A percentile compares a stretch with the other conserved stretches of the same genome.
Conservation (phyloP, 106 monocot species). For the Amphibolis antarctica region DNA sequence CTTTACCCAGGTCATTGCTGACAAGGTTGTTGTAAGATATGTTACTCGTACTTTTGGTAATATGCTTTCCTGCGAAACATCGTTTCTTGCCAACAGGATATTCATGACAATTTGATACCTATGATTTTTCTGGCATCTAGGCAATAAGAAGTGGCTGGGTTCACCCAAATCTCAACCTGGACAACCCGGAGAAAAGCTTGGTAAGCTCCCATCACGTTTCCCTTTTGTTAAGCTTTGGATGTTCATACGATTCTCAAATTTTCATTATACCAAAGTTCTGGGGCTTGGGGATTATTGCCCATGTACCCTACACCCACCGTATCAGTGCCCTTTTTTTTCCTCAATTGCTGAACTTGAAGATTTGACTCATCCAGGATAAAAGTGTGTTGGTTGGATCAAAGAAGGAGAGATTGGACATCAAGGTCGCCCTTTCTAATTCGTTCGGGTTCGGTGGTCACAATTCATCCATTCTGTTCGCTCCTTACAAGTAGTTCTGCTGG, state of each 20-base stretch:
- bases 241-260: too few relatives aligned
- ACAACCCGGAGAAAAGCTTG: constrained; percentile 78
- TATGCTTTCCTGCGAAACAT: too few relatives aligned
- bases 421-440: constrained; percentile 71
- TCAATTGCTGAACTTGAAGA: too few relatives aligned
- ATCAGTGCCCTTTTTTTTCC: too few relatives aligned
- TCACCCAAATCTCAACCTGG: constrained; percentile 94
- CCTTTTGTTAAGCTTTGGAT: not conserved
- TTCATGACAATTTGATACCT: not conserved
- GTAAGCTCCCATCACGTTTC: constrained; percentile 23
- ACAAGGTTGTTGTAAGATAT: too few relatives aligned
- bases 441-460: constrained; percentile 90
- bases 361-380: constrained; percentile 24
- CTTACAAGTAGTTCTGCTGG: constrained; percentile 15
- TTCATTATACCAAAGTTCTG: too few relatives aligned
- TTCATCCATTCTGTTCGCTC: constrained; percentile 62
- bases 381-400: constrained; percentile 42
- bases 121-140: constrained; percentile 25
- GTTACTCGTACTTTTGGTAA: too few relatives aligned
- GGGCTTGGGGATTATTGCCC: too few relatives aligned
- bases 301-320: too few relatives aligned
- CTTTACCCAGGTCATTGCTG: too few relatives aligned
- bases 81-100: too few relatives aligned
- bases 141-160: constrained; percentile 91
- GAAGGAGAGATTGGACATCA: constrained; percentile 55